Base-by-base conservation (phyloP, 129 eudicot genomes). In the Dittrichia graveolens region DNA sequence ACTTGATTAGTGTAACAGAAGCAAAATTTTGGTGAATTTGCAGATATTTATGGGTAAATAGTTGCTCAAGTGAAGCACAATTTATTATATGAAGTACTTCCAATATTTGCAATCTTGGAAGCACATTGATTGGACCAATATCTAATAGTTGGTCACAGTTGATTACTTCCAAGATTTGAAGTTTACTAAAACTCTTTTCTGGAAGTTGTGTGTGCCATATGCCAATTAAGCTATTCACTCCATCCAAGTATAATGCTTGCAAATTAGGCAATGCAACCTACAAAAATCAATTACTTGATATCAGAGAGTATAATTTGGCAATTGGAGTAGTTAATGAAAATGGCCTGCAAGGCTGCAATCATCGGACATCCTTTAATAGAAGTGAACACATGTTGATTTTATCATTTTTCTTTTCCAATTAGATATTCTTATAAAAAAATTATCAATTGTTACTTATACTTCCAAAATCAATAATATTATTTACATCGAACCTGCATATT, bases 231-330 rank as follows among this genome's bases (percentile, higher is more conserved):
- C 71, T 66, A 66, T 46, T 15, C 71, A 81, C 47, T 38, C 69
- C 81, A 47, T 65, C 66, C 10, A 81, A 73, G 45, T 76, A 16
- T 65, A 81, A 71, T 58, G 62, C 71, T 63, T 76, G 74, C 81
- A 81, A 58, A 41, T 76, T 77, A 55, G 85, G 81, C 50, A 81
- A 59, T 58, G 71, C 75, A 52, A 76, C 81, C 85, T 81, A 65
- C 81, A 81, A 2, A 48, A 46, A 16, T 7, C 44, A 24, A 71
- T 75, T 65, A 48, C 61, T 13, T 34, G 2, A 62, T 72, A 58
- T 65, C 44, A 73, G 43, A 62, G 47, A 48, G 72, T 78, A 47
- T 38, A 52, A 7, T 24, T 24, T 24, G 31, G 31, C 31, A 24
- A 24, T 24, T 24, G 31, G 2, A 24, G 31, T 24, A 24, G 31